Evolutionary conservation across 495 filamentous ascomycete species (phyloP), one percentile per base, ranked within the genome.

Genomic region (Xylaria bambusicola): DNA sequence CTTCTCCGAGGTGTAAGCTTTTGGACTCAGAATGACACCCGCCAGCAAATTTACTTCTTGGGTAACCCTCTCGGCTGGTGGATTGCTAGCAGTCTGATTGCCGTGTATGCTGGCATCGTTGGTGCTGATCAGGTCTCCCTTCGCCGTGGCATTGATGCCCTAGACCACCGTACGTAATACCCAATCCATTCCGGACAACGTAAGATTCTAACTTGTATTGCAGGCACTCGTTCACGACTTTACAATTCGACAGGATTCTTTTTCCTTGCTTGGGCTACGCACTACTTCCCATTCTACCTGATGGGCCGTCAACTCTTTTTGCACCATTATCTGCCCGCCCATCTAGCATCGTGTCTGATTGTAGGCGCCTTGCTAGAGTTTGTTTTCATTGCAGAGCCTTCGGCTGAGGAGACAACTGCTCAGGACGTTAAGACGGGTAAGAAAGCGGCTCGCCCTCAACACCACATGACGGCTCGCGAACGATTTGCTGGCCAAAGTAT

Each of bases 211-310:
- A 73, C 62, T 26, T 1, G 12, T 12, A 10, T 52, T 13, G 15
- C 73, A 87, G 92, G 92, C 66, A 89, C 94, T 31, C 92, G 94
- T 52, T 92, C 89, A 33, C 91, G 92, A 56, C 83, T 98, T 60
- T 98, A 98, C 75, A 97, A 97, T 81, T 95, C 90, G 61, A 98
- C 95, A 0, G 94, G 94, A 42, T 98, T 98, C 85, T 90, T 98
- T 75, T 98, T 97, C 85, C 89, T 98, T 57, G 86, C 97, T 6
- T 98, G 94, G 94, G 89, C 89, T 21, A 93, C 93, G 67, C 94
- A 98, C 71, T 98, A 98, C 77, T 90, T 96, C 75, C 95, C 94
- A 15, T 98, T 98, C 80, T 98, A 82, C 69, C 86, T 98, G 24
- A 98, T 98, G 94, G 91, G 93, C 51, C 90, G 94, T 58, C 94